Evolutionary conservation across 2,329 filamentous ascomycete species (phyloP).

Genomic region (Fusarium algeriense): DNA sequence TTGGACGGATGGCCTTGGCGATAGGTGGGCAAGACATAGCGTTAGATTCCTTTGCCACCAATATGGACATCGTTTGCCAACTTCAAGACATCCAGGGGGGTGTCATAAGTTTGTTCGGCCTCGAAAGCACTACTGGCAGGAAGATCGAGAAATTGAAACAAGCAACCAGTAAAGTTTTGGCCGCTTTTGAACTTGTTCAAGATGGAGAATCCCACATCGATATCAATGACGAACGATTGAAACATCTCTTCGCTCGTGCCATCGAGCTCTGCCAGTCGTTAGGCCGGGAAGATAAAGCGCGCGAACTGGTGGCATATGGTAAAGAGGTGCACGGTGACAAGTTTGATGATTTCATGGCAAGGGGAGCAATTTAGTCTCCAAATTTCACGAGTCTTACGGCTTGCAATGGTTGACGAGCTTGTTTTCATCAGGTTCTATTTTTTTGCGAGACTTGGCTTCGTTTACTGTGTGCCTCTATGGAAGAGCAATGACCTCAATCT

Average conservation of each 20-base stretch:
- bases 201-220: not conserved
- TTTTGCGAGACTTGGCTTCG: conserved; percentile 1
- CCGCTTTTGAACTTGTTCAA: not conserved
- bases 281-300: not conserved
- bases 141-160: not conserved
- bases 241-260: not conserved
- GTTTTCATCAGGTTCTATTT: conserved; percentile 5
- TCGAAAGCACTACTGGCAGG: not conserved
- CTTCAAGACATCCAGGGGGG: conserved; percentile 10
- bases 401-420: not conserved
- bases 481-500: conserved; percentile 90
- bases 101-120: not conserved
- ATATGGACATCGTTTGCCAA: conserved; percentile 7
- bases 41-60: conserved; percentile 2
- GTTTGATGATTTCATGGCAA: not conserved
- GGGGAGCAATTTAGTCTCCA: not conserved
- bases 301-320: not conserved
- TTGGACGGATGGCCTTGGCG: not conserved
- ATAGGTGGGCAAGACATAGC: not conserved
- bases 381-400: not conserved
- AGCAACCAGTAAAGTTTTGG: not conserved
- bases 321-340: not conserved
- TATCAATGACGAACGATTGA: not conserved
- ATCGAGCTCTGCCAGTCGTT: not conserved
- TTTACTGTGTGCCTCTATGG: conserved; percentile 56